Conservation (phyloP, 768 basidiomycete genomes). For the Termitomyces sp. region DNA sequence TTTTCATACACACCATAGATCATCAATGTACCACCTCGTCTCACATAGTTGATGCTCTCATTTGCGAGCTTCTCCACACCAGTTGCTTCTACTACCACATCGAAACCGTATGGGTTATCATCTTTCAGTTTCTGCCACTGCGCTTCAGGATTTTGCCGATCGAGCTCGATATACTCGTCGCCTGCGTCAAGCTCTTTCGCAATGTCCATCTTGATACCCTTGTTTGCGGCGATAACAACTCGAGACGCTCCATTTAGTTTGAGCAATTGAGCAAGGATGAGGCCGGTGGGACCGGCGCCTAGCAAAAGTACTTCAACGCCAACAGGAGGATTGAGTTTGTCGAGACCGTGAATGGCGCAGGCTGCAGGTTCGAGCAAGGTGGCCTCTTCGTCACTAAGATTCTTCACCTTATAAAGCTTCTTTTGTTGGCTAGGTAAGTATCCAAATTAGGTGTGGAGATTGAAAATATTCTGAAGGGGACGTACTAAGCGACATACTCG, state of each 20-base stretch:
- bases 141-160: slow-evolving; percentile 64
- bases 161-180: slow-evolving; percentile 85
- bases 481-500: slow-evolving; percentile 83
- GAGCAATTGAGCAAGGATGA: slow-evolving; percentile 84
- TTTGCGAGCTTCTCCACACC: slow-evolving; percentile 87
- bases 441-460: neutral
- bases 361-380: slow-evolving; percentile 88
- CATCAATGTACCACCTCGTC: slow-evolving; percentile 81
- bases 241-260: slow-evolving; percentile 82
- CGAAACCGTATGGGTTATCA: slow-evolving; percentile 85
- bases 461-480: neutral
- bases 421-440: slow-evolving; percentile 36
- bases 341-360: slow-evolving; percentile 89
- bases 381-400: slow-evolving; percentile 83
- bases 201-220: slow-evolving; percentile 87
- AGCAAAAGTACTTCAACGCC: slow-evolving; percentile 83
- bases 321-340: slow-evolving; percentile 79
- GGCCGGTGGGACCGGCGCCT: slow-evolving; percentile 89
- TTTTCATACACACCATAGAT: slow-evolving; percentile 91
- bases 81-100: slow-evolving; percentile 65
- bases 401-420: slow-evolving; percentile 86
- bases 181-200: slow-evolving; percentile 75
- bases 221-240: slow-evolving; percentile 85
- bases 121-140: slow-evolving; percentile 82
- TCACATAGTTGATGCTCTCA: slow-evolving; percentile 85